These are phyloP conservation scores for Elaeis oleifera DNA, from an alignment of 202 grass and related monocot genomes.

Conservation along the genomic window DNA sequence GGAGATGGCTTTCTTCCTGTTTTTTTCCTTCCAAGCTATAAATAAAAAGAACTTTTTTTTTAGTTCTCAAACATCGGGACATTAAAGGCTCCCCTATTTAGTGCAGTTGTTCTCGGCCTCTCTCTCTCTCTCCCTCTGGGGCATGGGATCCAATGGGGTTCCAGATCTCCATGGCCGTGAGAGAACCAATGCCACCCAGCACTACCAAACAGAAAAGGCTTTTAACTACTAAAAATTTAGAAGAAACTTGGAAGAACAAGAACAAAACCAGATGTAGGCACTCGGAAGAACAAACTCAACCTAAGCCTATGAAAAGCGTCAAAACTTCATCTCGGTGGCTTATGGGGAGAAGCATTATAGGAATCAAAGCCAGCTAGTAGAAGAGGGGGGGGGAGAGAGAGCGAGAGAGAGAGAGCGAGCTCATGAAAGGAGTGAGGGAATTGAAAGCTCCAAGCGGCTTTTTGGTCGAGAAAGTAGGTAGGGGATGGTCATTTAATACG, in stretches of 20 bases:
- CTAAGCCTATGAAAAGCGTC: too few species aligned
- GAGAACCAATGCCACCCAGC: background rate
- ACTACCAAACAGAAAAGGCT: background rate
- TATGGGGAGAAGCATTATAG: too few species aligned
- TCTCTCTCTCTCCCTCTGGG: background rate
- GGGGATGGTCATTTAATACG: too few species aligned
- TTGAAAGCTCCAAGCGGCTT: too few species aligned
- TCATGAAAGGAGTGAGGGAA: background rate
- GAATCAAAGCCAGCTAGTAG: background rate
- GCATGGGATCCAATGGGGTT: conserved; percentile 1
- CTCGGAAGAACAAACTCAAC: too few species aligned
- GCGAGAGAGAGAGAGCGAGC: background rate
- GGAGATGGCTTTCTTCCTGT: background rate
- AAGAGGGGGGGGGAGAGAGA: background rate
- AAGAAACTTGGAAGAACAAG: too few species aligned
- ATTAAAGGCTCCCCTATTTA: background rate
- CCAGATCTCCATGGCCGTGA: background rate
- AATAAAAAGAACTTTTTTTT: background rate
- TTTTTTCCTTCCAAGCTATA: background rate
- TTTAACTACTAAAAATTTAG: background rate
- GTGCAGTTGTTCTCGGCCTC: background rate
- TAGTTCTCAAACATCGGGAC: background rate
- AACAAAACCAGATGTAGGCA: too few species aligned
- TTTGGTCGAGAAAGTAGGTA: too few species aligned
- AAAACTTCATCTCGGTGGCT: background rate